Evolutionary conservation across 495 filamentous ascomycete species (phyloP), one percentile per base, ranked within the genome.

Genomic region (Aspergillus diversus): DNA sequence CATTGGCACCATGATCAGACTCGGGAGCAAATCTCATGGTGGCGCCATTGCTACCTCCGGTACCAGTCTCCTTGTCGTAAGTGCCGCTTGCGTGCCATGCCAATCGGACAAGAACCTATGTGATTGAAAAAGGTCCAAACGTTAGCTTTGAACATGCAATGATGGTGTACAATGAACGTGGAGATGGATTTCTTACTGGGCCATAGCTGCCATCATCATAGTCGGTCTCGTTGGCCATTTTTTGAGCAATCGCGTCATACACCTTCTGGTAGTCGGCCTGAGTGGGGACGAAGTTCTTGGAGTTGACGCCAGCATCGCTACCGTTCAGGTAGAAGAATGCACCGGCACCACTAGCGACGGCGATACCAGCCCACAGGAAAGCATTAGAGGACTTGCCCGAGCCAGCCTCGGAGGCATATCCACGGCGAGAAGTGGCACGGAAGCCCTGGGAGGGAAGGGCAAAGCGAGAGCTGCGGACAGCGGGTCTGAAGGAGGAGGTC

Each of bases 21-120:
- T 97, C 95, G 43, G 95, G 95, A 46, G 88, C 82, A 77, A 99
- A 99, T 75, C 95, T 87, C 95, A 99, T 99, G 68, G 95, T 99
- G 58, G 95, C 93, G 64, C 95, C 95, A 75, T 99, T 96, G 79
- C 89, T 93, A 63, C 95, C 95, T 69, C 95, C 95, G 46, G 95
- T 97, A 67, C 84, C 83, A 52, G 95, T 97, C 72, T 87, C 86
- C 79, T 88, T 89, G 72, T 97, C 95, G 72, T 92, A 99, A 69
- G 92, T 94, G 63, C 91, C 91, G 62, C 88, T 91, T 71, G 87
- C 87, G 79, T 96, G 92, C 92, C 92, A 96, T 55, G 90, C 91
- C 68, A 96, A 84, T 71, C 92, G 87, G 43, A 96, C 78, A 52
- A 96, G 80, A 57, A 96, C 77, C 76, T 84, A 63, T 66, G 7